Evolutionary conservation across 768 basidiomycete genomes (phyloP), one percentile per base, ranked within the genome.

Genomic region (Auricularia sp.): DNA sequence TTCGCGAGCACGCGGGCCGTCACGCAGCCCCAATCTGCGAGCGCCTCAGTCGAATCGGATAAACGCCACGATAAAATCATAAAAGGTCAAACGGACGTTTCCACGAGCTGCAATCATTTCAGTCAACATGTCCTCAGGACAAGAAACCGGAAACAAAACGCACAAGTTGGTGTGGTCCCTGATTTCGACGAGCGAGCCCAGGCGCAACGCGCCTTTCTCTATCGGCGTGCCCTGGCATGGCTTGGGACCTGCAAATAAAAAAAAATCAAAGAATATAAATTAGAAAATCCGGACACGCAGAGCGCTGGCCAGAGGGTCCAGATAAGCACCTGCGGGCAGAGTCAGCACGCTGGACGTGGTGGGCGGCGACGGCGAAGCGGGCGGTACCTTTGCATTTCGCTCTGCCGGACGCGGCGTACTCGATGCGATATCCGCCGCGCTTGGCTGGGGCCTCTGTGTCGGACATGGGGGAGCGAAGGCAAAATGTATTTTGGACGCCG

Each of bases 1-100:
- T 93, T 94, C 24, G 71, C 72, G 37, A 96, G 69, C 61, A 94
- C 84, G 70, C 82, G 85, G 21, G 79, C 54, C 0, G 92, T 93
- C 6, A 83, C 81, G 72, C 94, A 95, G 21, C 93, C 93, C 92
- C 92, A 96, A 71, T 96, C 94, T 59, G 34, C 14, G 8, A 18
- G 11, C 54, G 54, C 54, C 11, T 54, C 29, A 29, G 34, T 10
- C 56, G 29, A 7, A 35, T 59, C 11, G 11, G 54, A 34, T 29
- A 34, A 4, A 21, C 14, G 47, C 47, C 18, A 51, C 21, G 10
- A 11, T 45, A 10, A 10, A 11, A 59, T 35, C 24, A 7, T 6
- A 6, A 10, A 33, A 29, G 18, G 3, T 14, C 24, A 6, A 29
- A 35, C 56, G 5, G 11, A 59, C 56, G 56, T 18, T 59, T 59